Percentiles rank a stretch among this genome's conserved stretches.
These are phyloP conservation scores for Primulina eburnea DNA, from an alignment of 257 asterid genomes.

Conservation along the genomic window DNA sequence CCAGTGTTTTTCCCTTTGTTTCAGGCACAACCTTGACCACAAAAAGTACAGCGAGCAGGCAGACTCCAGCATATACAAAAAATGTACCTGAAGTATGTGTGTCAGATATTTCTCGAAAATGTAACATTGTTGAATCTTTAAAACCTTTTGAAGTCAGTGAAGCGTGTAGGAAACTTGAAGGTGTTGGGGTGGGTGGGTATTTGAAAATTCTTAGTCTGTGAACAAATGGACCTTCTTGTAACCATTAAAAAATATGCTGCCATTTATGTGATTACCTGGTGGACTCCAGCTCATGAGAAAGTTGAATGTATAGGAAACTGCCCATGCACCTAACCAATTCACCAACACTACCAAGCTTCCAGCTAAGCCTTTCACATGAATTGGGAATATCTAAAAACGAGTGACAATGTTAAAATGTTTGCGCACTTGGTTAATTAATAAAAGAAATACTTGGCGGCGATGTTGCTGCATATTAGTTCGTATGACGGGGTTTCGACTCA, in stretches of 20 bases:
- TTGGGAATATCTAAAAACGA: conserved; percentile 60
- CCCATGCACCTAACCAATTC: conserved; percentile 91
- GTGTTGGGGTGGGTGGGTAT: no score
- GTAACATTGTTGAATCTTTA: background rate
- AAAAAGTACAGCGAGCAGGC: conserved; percentile 48
- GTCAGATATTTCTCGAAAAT: background rate
- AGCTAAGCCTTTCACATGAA: conserved; percentile 68
- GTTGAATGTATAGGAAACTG: conserved; percentile 74
- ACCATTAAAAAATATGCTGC: background rate
- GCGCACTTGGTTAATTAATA: no score
- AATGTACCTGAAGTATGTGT: conserved; percentile 50
- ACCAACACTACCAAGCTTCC: conserved; percentile 81
- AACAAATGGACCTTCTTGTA: no score
- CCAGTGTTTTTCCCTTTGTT: conserved; percentile 82
- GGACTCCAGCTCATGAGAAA: conserved; percentile 76
- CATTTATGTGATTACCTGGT: conserved; percentile 34
- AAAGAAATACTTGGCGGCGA: no score
- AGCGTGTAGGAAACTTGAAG: no score
- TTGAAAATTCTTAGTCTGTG: no score
- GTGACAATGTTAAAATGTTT: background rate
- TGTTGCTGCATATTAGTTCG: no score
- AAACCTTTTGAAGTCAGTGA: no score
- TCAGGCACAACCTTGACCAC: conserved; percentile 76
- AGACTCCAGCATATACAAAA: conserved; percentile 45
- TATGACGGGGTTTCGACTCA: no score